phyloP scores from a whole-genome alignment of 129 eudicot genomes.

The Artemisia argyi region DNA sequence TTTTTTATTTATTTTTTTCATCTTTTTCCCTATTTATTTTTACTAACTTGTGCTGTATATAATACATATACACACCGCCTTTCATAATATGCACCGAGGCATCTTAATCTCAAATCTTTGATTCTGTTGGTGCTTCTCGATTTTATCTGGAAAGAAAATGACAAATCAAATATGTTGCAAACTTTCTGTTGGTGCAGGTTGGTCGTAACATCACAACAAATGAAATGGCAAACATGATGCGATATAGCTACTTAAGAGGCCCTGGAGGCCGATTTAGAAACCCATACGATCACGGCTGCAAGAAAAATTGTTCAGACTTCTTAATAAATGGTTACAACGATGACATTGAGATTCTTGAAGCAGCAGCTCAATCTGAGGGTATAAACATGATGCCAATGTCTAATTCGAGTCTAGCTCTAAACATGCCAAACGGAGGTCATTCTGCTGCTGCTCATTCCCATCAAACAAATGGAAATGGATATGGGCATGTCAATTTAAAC shows the following conservation, averaged over 20 bases:
- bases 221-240: constrained; percentile 86
- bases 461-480: constrained; percentile 64
- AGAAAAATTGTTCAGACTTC: constrained; percentile 91
- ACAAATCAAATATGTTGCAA: background rate
- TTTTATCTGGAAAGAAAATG: constrained; percentile 10
- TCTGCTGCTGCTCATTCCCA: constrained; percentile 40
- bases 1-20: constrained; percentile 19
- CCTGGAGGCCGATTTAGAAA: constrained; percentile 78
- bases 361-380: constrained; percentile 51
- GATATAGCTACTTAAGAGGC: constrained; percentile 90
- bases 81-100: too few relatives aligned
- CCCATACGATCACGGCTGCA: constrained; percentile 89
- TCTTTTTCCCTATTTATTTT: background rate
- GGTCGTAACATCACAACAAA: constrained; percentile 96
- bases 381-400: constrained; percentile 60
- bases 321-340: constrained; percentile 83
- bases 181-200: constrained; percentile 49
- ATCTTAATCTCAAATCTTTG: too few relatives aligned
- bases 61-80: too few relatives aligned
- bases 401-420: constrained; percentile 30
- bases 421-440: constrained; percentile 45
- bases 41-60: background rate
- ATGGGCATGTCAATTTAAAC: constrained; percentile 18
- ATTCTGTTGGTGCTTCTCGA: background rate
- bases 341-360: constrained; percentile 61